Percentiles rank a stretch among this genome's conserved stretches.
phyloP scores from a whole-genome alignment of 2,329 filamentous ascomycete species.

The Cryphonectria radicalis region DNA sequence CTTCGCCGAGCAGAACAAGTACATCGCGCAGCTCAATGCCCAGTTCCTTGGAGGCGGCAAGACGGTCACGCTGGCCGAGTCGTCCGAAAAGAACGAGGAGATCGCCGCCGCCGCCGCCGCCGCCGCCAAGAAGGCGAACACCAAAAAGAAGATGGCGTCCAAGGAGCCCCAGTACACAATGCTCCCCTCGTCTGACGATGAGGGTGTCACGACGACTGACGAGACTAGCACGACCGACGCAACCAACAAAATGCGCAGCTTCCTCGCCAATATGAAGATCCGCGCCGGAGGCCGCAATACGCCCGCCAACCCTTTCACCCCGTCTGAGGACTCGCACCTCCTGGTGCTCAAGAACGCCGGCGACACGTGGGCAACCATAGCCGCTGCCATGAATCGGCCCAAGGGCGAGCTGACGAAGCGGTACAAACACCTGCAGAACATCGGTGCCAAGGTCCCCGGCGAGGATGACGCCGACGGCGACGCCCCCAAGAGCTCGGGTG shows the following conservation, averaged over 20 bases:
- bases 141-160: neutral
- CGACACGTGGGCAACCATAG: slow-evolving; percentile 29
- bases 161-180: neutral
- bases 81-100: neutral
- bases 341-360: slow-evolving; percentile 16
- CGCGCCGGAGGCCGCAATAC: slow-evolving; percentile 19
- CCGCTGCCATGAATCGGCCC: slow-evolving; percentile 15
- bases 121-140: neutral
- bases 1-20: slow-evolving; percentile 16
- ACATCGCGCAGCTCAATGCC: slow-evolving; percentile 18
- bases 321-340: slow-evolving; percentile 32
- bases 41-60: neutral
- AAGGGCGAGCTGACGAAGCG: slow-evolving; percentile 20
- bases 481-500: neutral
- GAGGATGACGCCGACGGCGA: neutral
- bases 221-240: slow-evolving; percentile 3
- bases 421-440: slow-evolving; percentile 12
- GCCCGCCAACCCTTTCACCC: slow-evolving; percentile 25
- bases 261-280: slow-evolving; percentile 25
- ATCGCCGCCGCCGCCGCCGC: neutral
- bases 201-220: neutral
- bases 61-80: neutral
- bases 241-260: slow-evolving; percentile 16
- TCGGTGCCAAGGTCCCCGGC: slow-evolving; percentile 4
- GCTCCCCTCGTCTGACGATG: neutral